These are phyloP conservation scores for Neonectria hederae DNA, from an alignment of 2,329 filamentous ascomycete genomes.

Conservation along the genomic window DNA sequence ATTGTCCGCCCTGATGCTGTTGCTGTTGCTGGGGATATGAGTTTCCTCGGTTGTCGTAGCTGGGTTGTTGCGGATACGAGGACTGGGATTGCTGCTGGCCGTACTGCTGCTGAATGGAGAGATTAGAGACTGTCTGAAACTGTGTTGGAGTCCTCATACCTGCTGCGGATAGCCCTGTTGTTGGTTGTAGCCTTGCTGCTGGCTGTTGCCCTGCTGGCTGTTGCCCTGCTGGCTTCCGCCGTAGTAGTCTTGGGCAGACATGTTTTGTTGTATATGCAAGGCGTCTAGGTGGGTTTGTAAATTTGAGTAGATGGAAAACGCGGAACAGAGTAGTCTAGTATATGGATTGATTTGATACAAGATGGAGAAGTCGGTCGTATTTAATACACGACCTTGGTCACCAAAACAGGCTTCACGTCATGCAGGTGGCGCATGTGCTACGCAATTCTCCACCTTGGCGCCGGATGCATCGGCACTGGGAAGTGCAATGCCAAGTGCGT, in stretches of 20 bases:
- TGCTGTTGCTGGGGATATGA: conserved; percentile 31
- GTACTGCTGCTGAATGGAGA: not conserved
- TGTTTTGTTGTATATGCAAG: conserved; percentile 1
- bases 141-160: not conserved
- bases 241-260: conserved; percentile 42
- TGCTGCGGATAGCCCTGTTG: conserved; percentile 22
- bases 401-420: not conserved
- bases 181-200: conserved; percentile 33
- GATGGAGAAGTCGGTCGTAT: conserved; percentile 3
- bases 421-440: conserved; percentile 12
- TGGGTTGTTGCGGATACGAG: conserved; percentile 31
- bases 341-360: not conserved
- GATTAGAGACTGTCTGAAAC: not conserved
- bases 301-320: not conserved
- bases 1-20: conserved; percentile 32
- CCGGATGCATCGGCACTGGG: conserved; percentile 20
- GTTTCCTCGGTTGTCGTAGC: conserved; percentile 29
- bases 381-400: conserved; percentile 6
- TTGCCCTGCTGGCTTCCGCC: conserved; percentile 26
- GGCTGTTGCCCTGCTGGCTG: conserved; percentile 25
- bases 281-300: not conserved
- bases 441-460: conserved; percentile 13
- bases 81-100: conserved; percentile 27
- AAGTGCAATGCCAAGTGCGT: not conserved
- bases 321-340: not conserved